A percentile compares a stretch with the other conserved stretches of the same genome.
phyloP scores from a whole-genome alignment of 495 filamentous ascomycete genomes.

The Annulohypoxylon maeteangense region DNA sequence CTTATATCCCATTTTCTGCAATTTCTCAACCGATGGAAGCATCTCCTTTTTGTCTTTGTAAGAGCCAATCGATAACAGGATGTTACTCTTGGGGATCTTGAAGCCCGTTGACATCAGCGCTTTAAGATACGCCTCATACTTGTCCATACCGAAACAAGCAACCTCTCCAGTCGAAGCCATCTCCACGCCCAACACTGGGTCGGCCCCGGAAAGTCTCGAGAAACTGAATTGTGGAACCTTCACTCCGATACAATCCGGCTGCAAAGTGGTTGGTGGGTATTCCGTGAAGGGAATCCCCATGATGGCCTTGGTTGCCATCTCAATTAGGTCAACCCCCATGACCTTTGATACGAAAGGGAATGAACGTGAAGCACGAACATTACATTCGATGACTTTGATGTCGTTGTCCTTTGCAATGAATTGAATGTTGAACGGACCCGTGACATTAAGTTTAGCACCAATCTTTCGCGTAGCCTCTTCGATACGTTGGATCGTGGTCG shows the following conservation, averaged over 20 bases:
- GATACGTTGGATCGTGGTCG: constrained; percentile 88
- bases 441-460: constrained; percentile 92
- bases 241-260: constrained; percentile 88
- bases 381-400: constrained; percentile 99
- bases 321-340: constrained; percentile 97
- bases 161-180: constrained; percentile 99
- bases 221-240: constrained; percentile 99
- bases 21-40: constrained; percentile 89
- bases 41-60: constrained; percentile 98
- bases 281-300: constrained; percentile 81
- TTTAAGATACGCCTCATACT: constrained; percentile 98
- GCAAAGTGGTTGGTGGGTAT: constrained; percentile 80
- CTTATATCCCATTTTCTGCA: constrained; percentile 89
- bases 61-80: constrained; percentile 93
- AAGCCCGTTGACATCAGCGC: constrained; percentile 95
- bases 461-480: constrained; percentile 97
- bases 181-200: constrained; percentile 96
- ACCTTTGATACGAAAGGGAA: constrained; percentile 99
- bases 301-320: constrained; percentile 99
- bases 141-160: constrained; percentile 93
- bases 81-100: constrained; percentile 93
- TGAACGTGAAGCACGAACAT: constrained; percentile 93
- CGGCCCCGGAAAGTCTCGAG: constrained; percentile 93
- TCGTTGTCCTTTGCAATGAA: constrained; percentile 99
- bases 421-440: constrained; percentile 98